phyloP scores from a whole-genome alignment of 352 stramenopile genomes.

The Thalassiosira gravida region DNA sequence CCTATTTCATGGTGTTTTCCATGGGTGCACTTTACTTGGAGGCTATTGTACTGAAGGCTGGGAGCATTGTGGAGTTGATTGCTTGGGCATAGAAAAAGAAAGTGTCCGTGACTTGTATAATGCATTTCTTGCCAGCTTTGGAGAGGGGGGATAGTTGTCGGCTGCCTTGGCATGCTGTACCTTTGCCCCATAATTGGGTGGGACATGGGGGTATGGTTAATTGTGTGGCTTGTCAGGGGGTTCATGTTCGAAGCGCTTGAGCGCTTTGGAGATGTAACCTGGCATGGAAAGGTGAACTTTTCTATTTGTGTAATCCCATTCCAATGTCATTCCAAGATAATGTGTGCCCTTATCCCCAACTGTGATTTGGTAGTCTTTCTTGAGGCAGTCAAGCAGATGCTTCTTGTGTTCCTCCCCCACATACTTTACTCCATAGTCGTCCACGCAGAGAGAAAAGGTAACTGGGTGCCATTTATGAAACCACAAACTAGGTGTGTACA shows the following conservation, averaged over 20 bases:
- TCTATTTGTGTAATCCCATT: constrained; percentile 51
- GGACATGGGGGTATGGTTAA: background rate
- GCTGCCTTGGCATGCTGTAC: background rate
- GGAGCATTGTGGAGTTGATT: background rate
- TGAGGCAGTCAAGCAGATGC: constrained; percentile 24
- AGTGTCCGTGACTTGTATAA: background rate
- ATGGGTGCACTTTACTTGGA: background rate
- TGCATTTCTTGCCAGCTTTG: background rate
- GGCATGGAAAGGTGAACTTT: constrained; percentile 34
- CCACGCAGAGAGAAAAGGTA: constrained; percentile 36
- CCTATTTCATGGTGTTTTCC: constrained; percentile 3
- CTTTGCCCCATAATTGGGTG: background rate
- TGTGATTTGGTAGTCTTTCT: constrained; percentile 16
- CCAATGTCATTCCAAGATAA: constrained; percentile 43
- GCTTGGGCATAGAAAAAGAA: background rate
- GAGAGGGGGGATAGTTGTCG: background rate
- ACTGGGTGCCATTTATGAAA: constrained; percentile 24
- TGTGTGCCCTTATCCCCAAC: constrained; percentile 21
- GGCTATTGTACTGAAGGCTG: background rate
- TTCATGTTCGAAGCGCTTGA: constrained; percentile 14
- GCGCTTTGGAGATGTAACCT: constrained; percentile 21
- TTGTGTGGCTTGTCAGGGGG: background rate
- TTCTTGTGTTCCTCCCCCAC: constrained; percentile 14
- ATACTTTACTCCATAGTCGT: constrained; percentile 25
- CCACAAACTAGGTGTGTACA: constrained; percentile 54